phyloP scores from a whole-genome alignment of 306 rosid species.

The Prunus dulcis region DNA sequence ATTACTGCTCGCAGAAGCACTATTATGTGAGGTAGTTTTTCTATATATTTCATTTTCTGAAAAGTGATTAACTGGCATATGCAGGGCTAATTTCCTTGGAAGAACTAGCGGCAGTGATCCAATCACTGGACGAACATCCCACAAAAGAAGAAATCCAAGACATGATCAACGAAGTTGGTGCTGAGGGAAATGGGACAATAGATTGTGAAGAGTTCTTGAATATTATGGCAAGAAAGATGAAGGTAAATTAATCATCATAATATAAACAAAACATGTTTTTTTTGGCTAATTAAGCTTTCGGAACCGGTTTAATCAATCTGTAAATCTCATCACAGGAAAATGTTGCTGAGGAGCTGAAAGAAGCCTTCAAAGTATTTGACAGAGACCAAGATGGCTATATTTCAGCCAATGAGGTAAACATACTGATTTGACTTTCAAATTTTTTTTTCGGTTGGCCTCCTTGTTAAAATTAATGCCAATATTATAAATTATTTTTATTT shows the following conservation, averaged over 20 bases:
- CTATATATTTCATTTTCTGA: too few relatives aligned
- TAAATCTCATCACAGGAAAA: conserved; percentile 28
- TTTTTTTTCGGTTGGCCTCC: neutral
- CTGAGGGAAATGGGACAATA: conserved; percentile 37
- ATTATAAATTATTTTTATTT: neutral
- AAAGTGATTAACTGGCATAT: neutral
- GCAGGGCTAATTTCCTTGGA: conserved; percentile 39
- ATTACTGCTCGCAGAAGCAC: too few relatives aligned
- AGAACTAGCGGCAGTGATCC: conserved; percentile 37
- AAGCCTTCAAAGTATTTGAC: conserved; percentile 82
- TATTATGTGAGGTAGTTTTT: too few relatives aligned
- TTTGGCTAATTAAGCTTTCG: neutral
- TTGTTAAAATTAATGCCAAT: neutral
- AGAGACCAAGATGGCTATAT: conserved; percentile 82
- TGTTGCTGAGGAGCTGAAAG: conserved; percentile 65
- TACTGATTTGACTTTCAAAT: neutral
- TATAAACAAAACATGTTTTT: neutral
- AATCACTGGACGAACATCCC: conserved; percentile 40
- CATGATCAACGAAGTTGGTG: conserved; percentile 42
- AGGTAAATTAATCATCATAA: conserved; percentile 23
- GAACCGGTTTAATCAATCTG: neutral
- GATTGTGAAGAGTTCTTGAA: conserved; percentile 47
- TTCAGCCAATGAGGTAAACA: conserved; percentile 63
- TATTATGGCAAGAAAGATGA: conserved; percentile 51
- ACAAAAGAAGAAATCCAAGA: conserved; percentile 43